Evolutionary conservation across 345 rosid genomes (phyloP).

Genomic region (Physaria fendleri): DNA sequence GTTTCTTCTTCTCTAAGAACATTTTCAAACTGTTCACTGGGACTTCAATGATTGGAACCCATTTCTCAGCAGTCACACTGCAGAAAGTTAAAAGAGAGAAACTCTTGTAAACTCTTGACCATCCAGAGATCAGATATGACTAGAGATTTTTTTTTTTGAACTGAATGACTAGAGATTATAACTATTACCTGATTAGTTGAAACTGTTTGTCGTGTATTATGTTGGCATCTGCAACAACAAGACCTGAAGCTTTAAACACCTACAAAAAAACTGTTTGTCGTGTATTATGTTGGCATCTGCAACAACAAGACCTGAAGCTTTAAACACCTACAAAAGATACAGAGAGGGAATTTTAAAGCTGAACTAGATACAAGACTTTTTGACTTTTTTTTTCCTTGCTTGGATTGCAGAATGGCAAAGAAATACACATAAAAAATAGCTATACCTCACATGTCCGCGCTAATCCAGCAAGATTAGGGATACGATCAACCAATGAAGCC

Average conservation of each 20-base stretch:
- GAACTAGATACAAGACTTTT: not conserved
- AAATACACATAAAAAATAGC: not conserved
- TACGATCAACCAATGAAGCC: conserved; percentile 84
- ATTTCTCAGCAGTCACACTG: conserved; percentile 95
- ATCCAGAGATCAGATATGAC: too few relatives aligned
- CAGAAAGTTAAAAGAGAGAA: conserved; percentile 16
- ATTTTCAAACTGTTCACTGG: conserved; percentile 67
- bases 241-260: conserved; percentile 79
- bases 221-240: conserved; percentile 65
- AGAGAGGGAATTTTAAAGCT: not conserved
- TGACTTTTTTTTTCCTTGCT: not conserved
- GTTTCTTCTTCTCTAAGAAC: conserved; percentile 77
- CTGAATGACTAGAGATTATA: not conserved
- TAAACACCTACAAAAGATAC: conserved; percentile 57
- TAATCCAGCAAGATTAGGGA: conserved; percentile 95
- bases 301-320: conserved; percentile 66
- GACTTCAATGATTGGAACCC: conserved; percentile 91
- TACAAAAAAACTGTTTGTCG: conserved; percentile 63
- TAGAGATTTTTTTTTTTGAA: too few relatives aligned
- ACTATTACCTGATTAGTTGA: conserved; percentile 77
- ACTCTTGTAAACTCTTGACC: not conserved
- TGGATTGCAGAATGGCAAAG: not conserved
- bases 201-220: conserved; percentile 78
- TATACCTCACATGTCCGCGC: conserved; percentile 92
- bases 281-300: conserved; percentile 59